Conservation (phyloP, 2,329 filamentous ascomycete species). For the Aspergillus sp. region DNA sequence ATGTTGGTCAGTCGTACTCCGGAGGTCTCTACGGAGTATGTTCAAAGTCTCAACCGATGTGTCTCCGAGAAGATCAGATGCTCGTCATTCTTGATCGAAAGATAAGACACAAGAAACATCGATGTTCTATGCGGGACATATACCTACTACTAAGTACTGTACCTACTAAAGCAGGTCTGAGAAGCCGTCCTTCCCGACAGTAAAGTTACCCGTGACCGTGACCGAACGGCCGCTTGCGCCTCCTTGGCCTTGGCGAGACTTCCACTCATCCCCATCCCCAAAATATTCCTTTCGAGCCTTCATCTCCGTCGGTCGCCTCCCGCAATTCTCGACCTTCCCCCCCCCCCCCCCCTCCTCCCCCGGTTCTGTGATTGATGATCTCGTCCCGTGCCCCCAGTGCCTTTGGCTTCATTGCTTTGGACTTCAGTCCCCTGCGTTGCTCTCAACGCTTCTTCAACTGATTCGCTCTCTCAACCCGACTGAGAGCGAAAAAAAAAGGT, state of each 20-base stretch:
- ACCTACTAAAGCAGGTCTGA: too few relatives aligned
- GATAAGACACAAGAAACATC: too few relatives aligned
- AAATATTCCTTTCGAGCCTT: conserved; percentile 25
- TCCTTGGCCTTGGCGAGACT: conserved; percentile 36
- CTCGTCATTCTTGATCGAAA: too few relatives aligned
- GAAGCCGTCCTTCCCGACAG: conserved; percentile 13
- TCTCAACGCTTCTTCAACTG: conserved; percentile 28
- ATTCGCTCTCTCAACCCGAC: conserved; percentile 29
- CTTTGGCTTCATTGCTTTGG: conserved; percentile 27
- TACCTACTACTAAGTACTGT: too few relatives aligned
- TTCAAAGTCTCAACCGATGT: too few relatives aligned
- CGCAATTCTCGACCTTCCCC: conserved; percentile 17
- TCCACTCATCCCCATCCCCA: conserved; percentile 30
- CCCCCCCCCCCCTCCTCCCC: conserved; percentile 18
- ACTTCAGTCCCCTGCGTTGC: conserved; percentile 24
- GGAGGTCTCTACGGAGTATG: too few relatives aligned
- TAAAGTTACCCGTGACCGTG: conserved; percentile 26
- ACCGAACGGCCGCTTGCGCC: conserved; percentile 30
- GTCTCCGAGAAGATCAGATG: too few relatives aligned
- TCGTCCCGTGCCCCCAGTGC: conserved; percentile 18
- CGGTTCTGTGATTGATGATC: conserved; percentile 31
- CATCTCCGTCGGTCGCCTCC: conserved; percentile 22
- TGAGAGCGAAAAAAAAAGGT: conserved; percentile 21
- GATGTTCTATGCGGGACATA: too few relatives aligned
- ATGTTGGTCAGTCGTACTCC: too few relatives aligned